Conservation (phyloP, 1,284 basidiomycete genomes). For the Phellopilus nigrolimitatus region DNA sequence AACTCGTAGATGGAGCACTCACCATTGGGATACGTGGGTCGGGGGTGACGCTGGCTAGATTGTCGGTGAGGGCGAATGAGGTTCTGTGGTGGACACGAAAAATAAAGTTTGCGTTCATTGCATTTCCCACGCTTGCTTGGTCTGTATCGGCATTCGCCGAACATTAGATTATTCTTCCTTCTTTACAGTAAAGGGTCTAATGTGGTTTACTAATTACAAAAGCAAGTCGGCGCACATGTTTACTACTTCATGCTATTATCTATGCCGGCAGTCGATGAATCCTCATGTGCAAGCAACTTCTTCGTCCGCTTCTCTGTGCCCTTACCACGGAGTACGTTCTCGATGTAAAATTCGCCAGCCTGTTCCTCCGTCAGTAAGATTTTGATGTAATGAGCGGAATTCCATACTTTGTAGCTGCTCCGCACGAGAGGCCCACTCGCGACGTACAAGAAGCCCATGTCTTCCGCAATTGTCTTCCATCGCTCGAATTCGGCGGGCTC, state of each 20-base stretch:
- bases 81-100: conserved; percentile 13
- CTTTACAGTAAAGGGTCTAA: background rate
- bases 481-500: conserved; percentile 88
- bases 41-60: background rate
- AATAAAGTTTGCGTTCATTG: conserved; percentile 13
- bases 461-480: conserved; percentile 89
- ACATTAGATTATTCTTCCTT: background rate
- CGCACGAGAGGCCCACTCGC: conserved; percentile 95
- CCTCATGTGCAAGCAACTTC: conserved; percentile 30
- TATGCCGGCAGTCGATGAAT: background rate
- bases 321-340: conserved; percentile 76
- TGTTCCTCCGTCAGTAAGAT: conserved; percentile 28
- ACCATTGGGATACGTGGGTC: background rate
- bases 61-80: conserved; percentile 3
- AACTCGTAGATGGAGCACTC: background rate
- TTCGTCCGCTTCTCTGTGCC: conserved; percentile 39
- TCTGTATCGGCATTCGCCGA: background rate
- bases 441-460: conserved; percentile 95
- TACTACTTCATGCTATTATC: background rate
- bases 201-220: background rate
- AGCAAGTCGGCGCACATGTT: too few species aligned
- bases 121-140: conserved; percentile 4
- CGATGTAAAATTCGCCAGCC: conserved; percentile 92
- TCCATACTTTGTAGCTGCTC: conserved; percentile 89
- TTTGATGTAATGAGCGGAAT: conserved; percentile 1